These are phyloP conservation scores for Populus tremula DNA, from an alignment of 345 rosid genomes.

Conservation along the genomic window DNA sequence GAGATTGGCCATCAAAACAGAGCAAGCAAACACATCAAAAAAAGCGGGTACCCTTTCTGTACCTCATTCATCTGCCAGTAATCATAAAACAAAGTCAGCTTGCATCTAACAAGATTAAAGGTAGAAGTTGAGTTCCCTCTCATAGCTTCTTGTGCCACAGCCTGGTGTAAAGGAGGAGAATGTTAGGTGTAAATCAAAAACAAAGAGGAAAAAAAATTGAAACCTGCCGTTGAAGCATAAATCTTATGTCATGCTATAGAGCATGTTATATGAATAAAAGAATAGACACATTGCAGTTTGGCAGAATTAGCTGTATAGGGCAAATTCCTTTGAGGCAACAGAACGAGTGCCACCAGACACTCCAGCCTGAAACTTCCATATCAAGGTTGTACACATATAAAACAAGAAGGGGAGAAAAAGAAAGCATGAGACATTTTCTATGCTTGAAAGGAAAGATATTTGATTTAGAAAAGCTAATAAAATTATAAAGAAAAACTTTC, in stretches of 20 bases:
- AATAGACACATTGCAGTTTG: neutral
- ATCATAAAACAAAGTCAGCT: conserved; percentile 73
- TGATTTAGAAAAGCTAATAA: neutral
- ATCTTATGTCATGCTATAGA: neutral
- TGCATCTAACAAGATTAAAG: conserved; percentile 72
- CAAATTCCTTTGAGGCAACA: neutral
- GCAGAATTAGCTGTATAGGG: neutral
- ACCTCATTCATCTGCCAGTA: conserved; percentile 97
- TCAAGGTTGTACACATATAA: neutral
- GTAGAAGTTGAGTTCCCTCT: conserved; percentile 28
- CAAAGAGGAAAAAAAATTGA: conserved; percentile 6
- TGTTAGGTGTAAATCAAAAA: conserved; percentile 12
- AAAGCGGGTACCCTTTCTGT: conserved; percentile 1
- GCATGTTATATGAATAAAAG: neutral
- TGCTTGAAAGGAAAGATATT: neutral
- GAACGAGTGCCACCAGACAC: neutral
- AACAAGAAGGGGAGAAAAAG: neutral
- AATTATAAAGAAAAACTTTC: neutral
- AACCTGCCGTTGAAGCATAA: neutral
- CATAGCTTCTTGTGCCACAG: conserved; percentile 45
- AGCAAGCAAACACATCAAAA: neutral
- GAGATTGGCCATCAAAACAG: neutral
- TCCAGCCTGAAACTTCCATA: neutral
- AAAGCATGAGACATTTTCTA: neutral
- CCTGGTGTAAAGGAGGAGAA: conserved; percentile 37